Base-by-base conservation (phyloP, 2,329 filamentous ascomycete species). In the Purpureocillium lavendulum region DNA sequence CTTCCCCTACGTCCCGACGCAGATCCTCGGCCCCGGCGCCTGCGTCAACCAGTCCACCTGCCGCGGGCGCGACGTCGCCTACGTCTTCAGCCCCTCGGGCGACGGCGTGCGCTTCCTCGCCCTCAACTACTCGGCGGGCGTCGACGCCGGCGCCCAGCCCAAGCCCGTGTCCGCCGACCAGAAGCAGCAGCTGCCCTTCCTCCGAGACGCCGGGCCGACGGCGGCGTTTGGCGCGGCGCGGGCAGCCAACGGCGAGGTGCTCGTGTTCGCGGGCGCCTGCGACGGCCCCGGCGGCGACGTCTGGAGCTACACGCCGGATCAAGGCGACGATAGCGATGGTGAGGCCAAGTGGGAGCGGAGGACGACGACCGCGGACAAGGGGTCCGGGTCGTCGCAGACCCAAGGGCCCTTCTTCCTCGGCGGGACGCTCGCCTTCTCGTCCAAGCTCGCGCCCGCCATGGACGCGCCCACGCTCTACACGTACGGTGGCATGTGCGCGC, bases 401-500 rank as follows among this genome's bases (percentile, higher is more conserved):
- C 40, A 45, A 43, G 55, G 58, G 0, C 73, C 75, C 1, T 69
- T 65, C 40, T 74, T 74, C 46, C 63, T 79, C 2, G 73, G 73
- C 11, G 64, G 63, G 10, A 64, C 77, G 12, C 68, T 92, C 38
- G 70, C 80, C 17, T 94, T 88, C 57, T 82, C 86, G 15, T 71
- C 70, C 26, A 73, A 69, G 29, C 64, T 77, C 35, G 69, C 69
- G 30, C 76, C 72, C 0, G 57, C 63, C 21, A 64, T 72, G 43
- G 71, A 73, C 9, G 62, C 69, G 33, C 73, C 77, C 0, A 69
- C 69, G 10, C 62, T 84, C 15, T 94, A 88, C 55, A 66, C 82
- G 7, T 96, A 94, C 60, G 90, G 88, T 29, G 90, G 90, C 49
- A 94, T 96, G 87, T 97, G 90, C 53, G 82, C 83, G 3, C 48